These are phyloP conservation scores for Beauveria asiatica DNA, from an alignment of 2,329 filamentous ascomycete genomes.

Conservation along the genomic window DNA sequence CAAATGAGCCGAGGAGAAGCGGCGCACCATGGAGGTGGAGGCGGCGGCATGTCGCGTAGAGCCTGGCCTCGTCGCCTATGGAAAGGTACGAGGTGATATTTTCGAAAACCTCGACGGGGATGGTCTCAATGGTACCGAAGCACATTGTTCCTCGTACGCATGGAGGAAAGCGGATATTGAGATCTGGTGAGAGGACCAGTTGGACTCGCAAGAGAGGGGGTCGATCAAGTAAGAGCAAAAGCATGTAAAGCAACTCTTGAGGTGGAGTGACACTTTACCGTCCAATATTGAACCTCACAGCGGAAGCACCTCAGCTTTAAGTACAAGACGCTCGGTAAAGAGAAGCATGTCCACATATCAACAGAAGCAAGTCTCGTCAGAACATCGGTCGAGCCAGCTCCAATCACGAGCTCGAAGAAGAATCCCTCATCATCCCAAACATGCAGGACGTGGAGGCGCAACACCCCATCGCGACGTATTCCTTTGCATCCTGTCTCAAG, in stretches of 20 bases:
- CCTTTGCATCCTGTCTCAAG: neutral
- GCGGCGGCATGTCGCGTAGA: neutral
- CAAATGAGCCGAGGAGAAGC: neutral
- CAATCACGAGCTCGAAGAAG: neutral
- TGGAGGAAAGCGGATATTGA: too few species aligned
- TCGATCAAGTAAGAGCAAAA: too few species aligned
- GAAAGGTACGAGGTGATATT: neutral
- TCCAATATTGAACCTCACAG: too few species aligned
- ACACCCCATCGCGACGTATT: neutral
- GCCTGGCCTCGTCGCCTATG: neutral
- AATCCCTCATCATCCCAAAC: neutral
- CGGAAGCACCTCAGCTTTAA: neutral
- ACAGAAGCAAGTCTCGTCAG: neutral
- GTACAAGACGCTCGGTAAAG: neutral
- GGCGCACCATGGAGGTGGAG: neutral
- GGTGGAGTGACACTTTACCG: too few species aligned
- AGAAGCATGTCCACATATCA: neutral
- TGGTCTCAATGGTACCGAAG: neutral
- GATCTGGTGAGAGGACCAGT: too few species aligned
- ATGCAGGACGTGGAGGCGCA: neutral
- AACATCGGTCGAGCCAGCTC: neutral
- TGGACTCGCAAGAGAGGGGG: neutral
- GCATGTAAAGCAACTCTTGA: too few species aligned
- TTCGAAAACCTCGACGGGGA: conserved; percentile 2
- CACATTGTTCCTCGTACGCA: neutral